A percentile compares a stretch with the other conserved stretches of the same genome.
phyloP scores from a whole-genome alignment of 2,329 filamentous ascomycete genomes.

The Nemania sp. region DNA sequence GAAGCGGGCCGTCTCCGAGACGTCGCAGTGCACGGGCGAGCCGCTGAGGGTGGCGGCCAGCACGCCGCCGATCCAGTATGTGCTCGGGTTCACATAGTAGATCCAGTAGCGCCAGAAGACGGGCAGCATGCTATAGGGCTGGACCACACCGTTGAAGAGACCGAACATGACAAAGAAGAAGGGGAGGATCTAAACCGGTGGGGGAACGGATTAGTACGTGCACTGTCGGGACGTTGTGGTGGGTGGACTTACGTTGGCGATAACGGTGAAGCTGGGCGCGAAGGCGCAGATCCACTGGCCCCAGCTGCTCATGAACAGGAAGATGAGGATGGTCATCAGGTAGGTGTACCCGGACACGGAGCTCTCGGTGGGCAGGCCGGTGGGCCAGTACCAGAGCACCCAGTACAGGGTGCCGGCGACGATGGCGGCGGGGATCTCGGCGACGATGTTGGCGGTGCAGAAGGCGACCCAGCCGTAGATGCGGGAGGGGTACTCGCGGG shows the following conservation, averaged over 20 bases:
- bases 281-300: conserved; percentile 87
- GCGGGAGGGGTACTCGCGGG: conserved; percentile 71
- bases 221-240: no score
- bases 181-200: conserved; percentile 58
- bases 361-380: conserved; percentile 69
- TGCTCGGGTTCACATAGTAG: conserved; percentile 68
- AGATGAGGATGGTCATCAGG: conserved; percentile 78
- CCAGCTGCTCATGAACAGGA: conserved; percentile 75
- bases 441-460: conserved; percentile 71
- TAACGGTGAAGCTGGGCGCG: conserved; percentile 77
- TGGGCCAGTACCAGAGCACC: conserved; percentile 76
- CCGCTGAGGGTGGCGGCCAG: conserved; percentile 64
- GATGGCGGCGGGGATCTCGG: conserved; percentile 73
- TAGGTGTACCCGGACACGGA: conserved; percentile 74
- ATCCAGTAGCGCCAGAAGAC: conserved; percentile 76
- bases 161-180: conserved; percentile 82
- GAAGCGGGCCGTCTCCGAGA: conserved; percentile 50
- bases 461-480: conserved; percentile 82
- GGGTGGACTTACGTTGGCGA: conserved; percentile 60
- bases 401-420: conserved; percentile 70
- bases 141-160: conserved; percentile 77
- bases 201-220: not conserved
- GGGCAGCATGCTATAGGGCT: conserved; percentile 66
- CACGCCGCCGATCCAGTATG: conserved; percentile 72
- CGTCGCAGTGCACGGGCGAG: conserved; percentile 53